phyloP scores from a whole-genome alignment of 768 basidiomycete genomes.

The Calocybe indica region DNA sequence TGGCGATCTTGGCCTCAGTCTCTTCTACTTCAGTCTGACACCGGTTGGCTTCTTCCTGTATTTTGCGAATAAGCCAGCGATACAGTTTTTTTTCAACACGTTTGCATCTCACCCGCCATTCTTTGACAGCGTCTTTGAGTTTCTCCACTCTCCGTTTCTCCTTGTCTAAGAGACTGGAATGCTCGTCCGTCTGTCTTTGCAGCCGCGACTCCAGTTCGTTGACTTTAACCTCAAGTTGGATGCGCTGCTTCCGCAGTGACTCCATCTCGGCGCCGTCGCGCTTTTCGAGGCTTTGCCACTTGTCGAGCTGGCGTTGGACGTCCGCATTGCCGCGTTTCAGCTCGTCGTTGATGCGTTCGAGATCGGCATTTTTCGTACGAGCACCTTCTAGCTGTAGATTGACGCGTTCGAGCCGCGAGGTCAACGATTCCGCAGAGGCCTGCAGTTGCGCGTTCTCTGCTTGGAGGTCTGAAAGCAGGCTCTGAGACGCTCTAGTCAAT shows the following conservation, averaged over 20 bases:
- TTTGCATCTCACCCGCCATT: slow-evolving; percentile 37
- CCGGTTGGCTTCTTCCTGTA: slow-evolving; percentile 32
- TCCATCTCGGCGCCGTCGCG: slow-evolving; percentile 58
- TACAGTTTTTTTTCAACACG: too few relatives aligned
- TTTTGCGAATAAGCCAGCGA: not conserved
- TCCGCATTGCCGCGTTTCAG: slow-evolving; percentile 49
- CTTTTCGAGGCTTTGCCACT: slow-evolving; percentile 64
- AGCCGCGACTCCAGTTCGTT: slow-evolving; percentile 37
- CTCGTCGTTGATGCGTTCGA: slow-evolving; percentile 53
- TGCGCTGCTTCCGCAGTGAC: slow-evolving; percentile 43
- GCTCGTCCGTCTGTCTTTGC: slow-evolving; percentile 28
- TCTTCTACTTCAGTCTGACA: slow-evolving; percentile 30
- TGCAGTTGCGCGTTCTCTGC: slow-evolving; percentile 46
- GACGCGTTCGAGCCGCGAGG: slow-evolving; percentile 51
- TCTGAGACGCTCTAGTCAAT: slow-evolving; percentile 20
- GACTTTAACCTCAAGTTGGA: slow-evolving; percentile 51
- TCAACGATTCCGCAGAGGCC: slow-evolving; percentile 36
- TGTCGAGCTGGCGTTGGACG: slow-evolving; percentile 57
- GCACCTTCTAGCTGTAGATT: slow-evolving; percentile 54
- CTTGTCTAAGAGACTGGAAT: slow-evolving; percentile 32
- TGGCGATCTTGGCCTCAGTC: slow-evolving; percentile 24
- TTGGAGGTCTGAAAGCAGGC: slow-evolving; percentile 33
- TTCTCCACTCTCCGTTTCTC: slow-evolving; percentile 35
- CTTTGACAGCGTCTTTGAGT: slow-evolving; percentile 30
- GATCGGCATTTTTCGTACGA: slow-evolving; percentile 43